These are phyloP conservation scores for Aspergillus incahuasiensis DNA, from an alignment of 495 filamentous ascomycete genomes.

Conservation along the genomic window DNA sequence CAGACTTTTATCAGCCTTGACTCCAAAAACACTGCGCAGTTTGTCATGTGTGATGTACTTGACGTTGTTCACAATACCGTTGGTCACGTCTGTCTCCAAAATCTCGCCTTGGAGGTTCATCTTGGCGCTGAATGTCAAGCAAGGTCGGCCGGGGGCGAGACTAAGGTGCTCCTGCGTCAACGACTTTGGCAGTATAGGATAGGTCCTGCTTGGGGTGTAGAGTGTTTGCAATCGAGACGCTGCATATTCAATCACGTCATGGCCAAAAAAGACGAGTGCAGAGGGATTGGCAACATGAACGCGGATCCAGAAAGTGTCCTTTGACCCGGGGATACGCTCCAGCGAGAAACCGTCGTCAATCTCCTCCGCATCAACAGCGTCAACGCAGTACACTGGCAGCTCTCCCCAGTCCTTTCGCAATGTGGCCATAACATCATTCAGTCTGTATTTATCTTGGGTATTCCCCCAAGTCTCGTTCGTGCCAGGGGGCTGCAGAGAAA, in stretches of 20 bases:
- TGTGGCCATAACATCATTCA: conserved; percentile 46
- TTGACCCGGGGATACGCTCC: conserved; percentile 55
- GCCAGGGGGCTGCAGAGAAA: conserved; percentile 47
- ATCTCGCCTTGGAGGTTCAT: conserved; percentile 63
- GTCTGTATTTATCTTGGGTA: conserved; percentile 24
- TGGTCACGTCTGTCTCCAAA: conserved; percentile 63
- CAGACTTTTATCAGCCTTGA: conserved; percentile 10
- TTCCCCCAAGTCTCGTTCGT: conserved; percentile 32
- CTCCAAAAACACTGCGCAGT: conserved; percentile 46
- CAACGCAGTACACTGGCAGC: conserved; percentile 77
- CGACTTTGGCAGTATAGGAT: conserved; percentile 65
- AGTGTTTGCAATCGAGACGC: conserved; percentile 56
- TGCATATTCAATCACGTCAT: conserved; percentile 61
- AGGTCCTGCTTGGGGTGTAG: conserved; percentile 71
- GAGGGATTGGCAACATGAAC: conserved; percentile 92
- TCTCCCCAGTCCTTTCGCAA: conserved; percentile 68
- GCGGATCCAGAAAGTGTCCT: conserved; percentile 69
- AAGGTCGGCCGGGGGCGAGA: conserved; percentile 59
- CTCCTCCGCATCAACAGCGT: conserved; percentile 63
- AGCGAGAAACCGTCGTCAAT: conserved; percentile 89
- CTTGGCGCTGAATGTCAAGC: conserved; percentile 77
- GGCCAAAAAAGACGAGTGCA: conserved; percentile 67
- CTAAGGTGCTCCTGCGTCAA: conserved; percentile 62
- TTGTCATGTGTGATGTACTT: conserved; percentile 62
- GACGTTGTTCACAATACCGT: conserved; percentile 70